Percentiles rank a stretch among this genome's conserved stretches.
phyloP scores from a whole-genome alignment of 106 monocot genomes.

The Alisma plantagoaquatica region DNA sequence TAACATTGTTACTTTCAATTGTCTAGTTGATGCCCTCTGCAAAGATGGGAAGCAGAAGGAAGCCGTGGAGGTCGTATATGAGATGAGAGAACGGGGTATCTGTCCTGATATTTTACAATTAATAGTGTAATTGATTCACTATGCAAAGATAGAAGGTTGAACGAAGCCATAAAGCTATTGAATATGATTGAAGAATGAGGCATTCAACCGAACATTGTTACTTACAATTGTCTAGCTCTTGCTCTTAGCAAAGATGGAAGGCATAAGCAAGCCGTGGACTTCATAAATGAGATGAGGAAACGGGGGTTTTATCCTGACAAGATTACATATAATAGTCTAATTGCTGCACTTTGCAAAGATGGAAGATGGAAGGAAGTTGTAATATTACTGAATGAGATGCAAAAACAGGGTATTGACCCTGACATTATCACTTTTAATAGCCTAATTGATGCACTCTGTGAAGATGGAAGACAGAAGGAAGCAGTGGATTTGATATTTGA shows the following conservation, averaged over 20 bases:
- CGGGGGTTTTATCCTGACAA: constrained; percentile 8
- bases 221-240: constrained; percentile 14
- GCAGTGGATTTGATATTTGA: constrained; percentile 12
- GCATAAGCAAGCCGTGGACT: constrained; percentile 3
- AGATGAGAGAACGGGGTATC: constrained; percentile 13
- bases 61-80: constrained; percentile 8
- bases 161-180: constrained; percentile 6
- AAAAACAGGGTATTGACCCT: constrained; percentile 14
- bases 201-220: constrained; percentile 17
- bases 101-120: constrained; percentile 20
- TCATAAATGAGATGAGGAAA: constrained; percentile 8
- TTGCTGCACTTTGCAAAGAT: constrained; percentile 19
- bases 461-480: constrained; percentile 13
- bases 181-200: constrained; percentile 7
- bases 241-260: constrained; percentile 3
- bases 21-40: constrained; percentile 19
- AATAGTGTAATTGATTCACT: constrained; percentile 21
- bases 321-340: constrained; percentile 9
- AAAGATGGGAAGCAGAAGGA: constrained; percentile 13
- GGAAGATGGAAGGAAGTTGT: not conserved
- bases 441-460: constrained; percentile 17
- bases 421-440: constrained; percentile 17
- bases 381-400: constrained; percentile 14
- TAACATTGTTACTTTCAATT: no score
- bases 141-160: constrained; percentile 15